Evolutionary conservation across 768 basidiomycete species (phyloP), one percentile per base, ranked within the genome.

Genomic region (Piloderma croceum): DNA sequence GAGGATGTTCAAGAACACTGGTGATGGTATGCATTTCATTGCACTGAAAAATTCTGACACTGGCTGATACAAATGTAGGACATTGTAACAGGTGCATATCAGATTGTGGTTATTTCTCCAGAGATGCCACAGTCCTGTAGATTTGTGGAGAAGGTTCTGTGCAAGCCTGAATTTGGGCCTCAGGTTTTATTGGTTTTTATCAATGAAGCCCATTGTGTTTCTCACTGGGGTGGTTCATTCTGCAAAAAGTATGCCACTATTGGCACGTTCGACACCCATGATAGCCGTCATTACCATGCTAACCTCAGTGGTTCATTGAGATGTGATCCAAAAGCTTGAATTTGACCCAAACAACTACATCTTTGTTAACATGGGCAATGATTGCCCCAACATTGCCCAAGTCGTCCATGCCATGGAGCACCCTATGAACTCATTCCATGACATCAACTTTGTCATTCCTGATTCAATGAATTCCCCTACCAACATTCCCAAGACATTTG

Each of bases 121-220:
- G 56, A 61, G 27, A 59, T 61, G 57, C 44, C 54, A 11, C 57
- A 56, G 29, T 53, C 54, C 1, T 45, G 41, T 2, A 41, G 41
- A 1, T 61, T 61, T 37, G 41, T 59, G 25, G 36, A 52, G 7
- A 31, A 37, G 1, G 45, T 61, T 5, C 47, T 61, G 0, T 48
- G 52, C 9, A 51, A 57, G 18, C 24, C 39, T 1, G 33, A 29
- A 11, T 59, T 61, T 34, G 31, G 43, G 7, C 15, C n/a, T 2
- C 39, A 44, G 1, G 33, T 58, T 4, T 32, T 60, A 7, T 53
- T 52, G 2, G 31, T 62, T 6, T 32, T 61, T 11, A 31, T 62
- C 17, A 58, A 62, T 29, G 58, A 62, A 25, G 58, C 53, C 1
- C 60, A 61, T 34, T 52, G 50, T 33, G 45, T 62, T 13, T 57